Conservation (phyloP, 2,329 filamentous ascomycete species). For the Microdochium bolleyi region DNA sequence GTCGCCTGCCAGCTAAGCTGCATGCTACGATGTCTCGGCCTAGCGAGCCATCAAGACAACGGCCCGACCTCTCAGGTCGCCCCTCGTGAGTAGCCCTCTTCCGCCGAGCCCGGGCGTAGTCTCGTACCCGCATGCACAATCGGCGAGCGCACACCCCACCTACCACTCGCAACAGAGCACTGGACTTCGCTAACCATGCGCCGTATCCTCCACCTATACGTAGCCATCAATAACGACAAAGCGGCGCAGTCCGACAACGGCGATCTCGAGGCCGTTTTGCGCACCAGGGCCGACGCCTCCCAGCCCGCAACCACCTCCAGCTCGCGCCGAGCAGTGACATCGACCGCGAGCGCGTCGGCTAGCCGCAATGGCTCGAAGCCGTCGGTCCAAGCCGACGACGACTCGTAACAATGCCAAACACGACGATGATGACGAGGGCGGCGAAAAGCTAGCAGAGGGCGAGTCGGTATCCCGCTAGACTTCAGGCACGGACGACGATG, state of each 20-base stretch:
- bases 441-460: constrained; percentile 21
- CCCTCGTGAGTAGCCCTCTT: background rate
- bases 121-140: too few species aligned
- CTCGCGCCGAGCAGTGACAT: constrained; percentile 6
- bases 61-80: background rate
- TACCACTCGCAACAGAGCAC: too few species aligned
- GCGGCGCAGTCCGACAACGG: constrained; percentile 19
- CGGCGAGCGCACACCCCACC: too few species aligned
- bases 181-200: too few species aligned
- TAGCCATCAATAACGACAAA: constrained; percentile 35
- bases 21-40: background rate
- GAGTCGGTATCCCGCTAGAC: constrained; percentile 9
- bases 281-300: background rate
- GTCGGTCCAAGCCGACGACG: constrained; percentile 11
- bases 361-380: constrained; percentile 1
- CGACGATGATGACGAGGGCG: constrained; percentile 23
- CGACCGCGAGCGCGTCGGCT: background rate
- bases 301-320: constrained; percentile 2
- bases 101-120: too few species aligned
- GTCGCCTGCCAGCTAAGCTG: background rate
- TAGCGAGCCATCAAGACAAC: background rate
- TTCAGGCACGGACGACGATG: background rate
- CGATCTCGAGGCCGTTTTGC: constrained; percentile 11
- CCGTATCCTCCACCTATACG: background rate
- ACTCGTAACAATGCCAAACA: constrained; percentile 15